These are phyloP conservation scores for Colletotrichum zoysiae DNA, from an alignment of 2,329 filamentous ascomycete species.

Conservation along the genomic window DNA sequence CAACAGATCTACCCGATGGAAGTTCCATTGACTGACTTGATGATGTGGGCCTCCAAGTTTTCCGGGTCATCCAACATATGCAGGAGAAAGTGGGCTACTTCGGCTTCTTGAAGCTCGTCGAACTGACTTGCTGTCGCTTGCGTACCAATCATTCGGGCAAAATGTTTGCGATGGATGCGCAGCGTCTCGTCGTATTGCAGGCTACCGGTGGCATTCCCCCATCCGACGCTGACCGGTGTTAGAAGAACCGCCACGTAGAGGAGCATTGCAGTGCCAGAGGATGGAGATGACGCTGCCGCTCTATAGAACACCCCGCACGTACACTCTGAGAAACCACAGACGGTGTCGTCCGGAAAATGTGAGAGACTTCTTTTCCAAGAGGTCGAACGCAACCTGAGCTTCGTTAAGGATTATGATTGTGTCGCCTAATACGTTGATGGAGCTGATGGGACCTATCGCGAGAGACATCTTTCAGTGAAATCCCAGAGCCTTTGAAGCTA, in stretches of 20 bases:
- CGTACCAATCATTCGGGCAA: constrained; percentile 1
- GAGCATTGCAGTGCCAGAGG: no score
- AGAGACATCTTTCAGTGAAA: background rate
- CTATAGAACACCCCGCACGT: background rate
- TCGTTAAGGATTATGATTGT: background rate
- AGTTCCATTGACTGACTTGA: background rate
- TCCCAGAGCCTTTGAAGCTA: background rate
- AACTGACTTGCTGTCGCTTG: background rate
- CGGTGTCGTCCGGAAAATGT: background rate
- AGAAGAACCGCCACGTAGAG: background rate
- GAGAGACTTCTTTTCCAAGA: background rate
- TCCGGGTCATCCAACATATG: background rate
- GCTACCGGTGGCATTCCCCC: accelerated
- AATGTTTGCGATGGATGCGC: background rate
- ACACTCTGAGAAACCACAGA: background rate
- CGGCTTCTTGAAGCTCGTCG: background rate
- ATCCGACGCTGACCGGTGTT: background rate
- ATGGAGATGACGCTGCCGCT: accelerated
- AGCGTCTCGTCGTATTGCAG: background rate
- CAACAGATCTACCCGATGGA: accelerated
- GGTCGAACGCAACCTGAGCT: background rate
- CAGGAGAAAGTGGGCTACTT: background rate
- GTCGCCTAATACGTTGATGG: background rate
- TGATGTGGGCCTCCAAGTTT: background rate
- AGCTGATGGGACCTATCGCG: background rate